Conservation (phyloP, 345 rosid genomes). For the Nephelium lappaceum region DNA sequence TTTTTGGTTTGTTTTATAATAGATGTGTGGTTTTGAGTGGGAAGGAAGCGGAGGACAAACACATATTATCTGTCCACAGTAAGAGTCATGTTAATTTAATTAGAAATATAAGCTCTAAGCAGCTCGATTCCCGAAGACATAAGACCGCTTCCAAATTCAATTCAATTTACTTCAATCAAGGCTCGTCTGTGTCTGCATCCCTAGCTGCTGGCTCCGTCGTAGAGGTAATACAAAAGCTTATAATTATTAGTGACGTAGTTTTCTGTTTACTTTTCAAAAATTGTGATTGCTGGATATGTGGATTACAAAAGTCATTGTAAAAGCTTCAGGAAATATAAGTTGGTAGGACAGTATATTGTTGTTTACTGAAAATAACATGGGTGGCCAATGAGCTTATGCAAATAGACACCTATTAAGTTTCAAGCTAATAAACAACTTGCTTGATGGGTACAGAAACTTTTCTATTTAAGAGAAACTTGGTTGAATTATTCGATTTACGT, state of each 20-base stretch:
- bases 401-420: too few species aligned
- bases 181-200: conserved; percentile 85
- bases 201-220: conserved; percentile 90
- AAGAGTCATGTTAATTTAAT: conserved; percentile 64
- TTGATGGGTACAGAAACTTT: not conserved
- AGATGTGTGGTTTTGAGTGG: conserved; percentile 79
- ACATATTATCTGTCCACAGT: conserved; percentile 63
- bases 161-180: conserved; percentile 81
- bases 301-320: not conserved
- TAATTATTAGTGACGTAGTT: too few species aligned
- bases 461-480: not conserved
- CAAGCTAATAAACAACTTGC: not conserved
- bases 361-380: not conserved
- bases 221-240: conserved; percentile 57
- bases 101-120: conserved; percentile 62
- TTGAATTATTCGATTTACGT: not conserved
- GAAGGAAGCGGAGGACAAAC: conserved; percentile 66
- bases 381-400: not conserved
- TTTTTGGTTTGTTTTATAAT: conserved; percentile 22
- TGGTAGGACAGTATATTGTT: not conserved
- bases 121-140: conserved; percentile 51
- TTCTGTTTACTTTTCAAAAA: not conserved
- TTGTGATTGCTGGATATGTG: not conserved
- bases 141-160: conserved; percentile 59
- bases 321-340: not conserved